These are phyloP conservation scores for Penicillium rolfsii DNA, from an alignment of 2,329 filamentous ascomycete genomes.

Conservation along the genomic window DNA sequence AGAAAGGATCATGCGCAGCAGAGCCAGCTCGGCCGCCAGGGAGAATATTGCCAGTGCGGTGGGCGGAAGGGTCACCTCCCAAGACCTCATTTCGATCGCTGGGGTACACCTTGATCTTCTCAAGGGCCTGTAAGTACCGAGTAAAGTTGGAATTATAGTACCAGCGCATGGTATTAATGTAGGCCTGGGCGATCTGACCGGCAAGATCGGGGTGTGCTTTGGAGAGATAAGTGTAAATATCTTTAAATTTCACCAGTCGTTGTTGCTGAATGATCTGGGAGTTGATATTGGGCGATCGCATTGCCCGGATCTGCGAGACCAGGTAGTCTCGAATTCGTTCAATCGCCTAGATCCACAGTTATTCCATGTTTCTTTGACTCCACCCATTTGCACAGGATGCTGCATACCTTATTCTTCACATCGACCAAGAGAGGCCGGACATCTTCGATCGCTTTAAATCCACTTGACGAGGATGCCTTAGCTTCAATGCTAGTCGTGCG, in stretches of 20 bases:
- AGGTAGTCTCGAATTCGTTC: conserved; percentile 94
- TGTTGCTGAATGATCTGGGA: conserved; percentile 96
- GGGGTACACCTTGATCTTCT: conserved; percentile 79
- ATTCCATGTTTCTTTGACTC: conserved; percentile 7
- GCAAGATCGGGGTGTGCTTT: conserved; percentile 80
- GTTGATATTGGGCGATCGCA: conserved; percentile 94
- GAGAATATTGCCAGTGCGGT: conserved; percentile 56
- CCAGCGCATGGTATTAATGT: conserved; percentile 98
- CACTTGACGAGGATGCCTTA: conserved; percentile 62
- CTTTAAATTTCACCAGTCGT: conserved; percentile 84
- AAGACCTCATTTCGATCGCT: conserved; percentile 84
- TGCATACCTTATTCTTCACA: conserved; percentile 72
- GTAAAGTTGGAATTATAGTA: conserved; percentile 93
- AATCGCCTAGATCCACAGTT: conserved; percentile 62
- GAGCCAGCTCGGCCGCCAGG: conserved; percentile 44
- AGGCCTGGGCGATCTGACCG: conserved; percentile 87
- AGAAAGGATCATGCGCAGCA: conserved; percentile 77
- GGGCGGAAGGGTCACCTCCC: conserved; percentile 72
- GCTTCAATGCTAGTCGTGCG: conserved; percentile 72
- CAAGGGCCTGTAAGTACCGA: conserved; percentile 80
- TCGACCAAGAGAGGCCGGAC: conserved; percentile 83
- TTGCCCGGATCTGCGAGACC: conserved; percentile 89
- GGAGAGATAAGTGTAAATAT: conserved; percentile 82
- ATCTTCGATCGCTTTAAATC: conserved; percentile 78
- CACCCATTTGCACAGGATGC: neutral